Conservation (phyloP, 2,329 filamentous ascomycete species). For the Phaeosphaeriaceae sp. region DNA sequence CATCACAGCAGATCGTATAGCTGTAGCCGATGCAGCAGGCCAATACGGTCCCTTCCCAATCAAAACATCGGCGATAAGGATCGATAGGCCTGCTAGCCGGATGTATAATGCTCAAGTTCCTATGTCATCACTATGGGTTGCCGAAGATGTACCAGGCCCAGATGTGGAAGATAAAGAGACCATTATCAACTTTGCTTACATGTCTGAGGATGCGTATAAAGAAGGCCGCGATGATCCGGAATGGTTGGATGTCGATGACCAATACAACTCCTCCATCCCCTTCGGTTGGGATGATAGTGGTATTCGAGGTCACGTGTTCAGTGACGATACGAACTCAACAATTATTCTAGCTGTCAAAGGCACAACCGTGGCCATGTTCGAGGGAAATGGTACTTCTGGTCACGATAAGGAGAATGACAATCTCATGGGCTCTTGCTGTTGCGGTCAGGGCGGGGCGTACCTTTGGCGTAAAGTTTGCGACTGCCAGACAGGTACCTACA, state of each 20-base stretch:
- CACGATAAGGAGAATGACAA: slow-evolving; percentile 49
- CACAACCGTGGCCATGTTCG: slow-evolving; percentile 45
- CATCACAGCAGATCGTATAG: slow-evolving; percentile 31
- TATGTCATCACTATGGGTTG: slow-evolving; percentile 39
- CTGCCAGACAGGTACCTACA: slow-evolving; percentile 43
- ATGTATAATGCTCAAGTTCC: slow-evolving; percentile 28
- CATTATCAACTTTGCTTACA: slow-evolving; percentile 42
- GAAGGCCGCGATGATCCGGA: slow-evolving; percentile 39
- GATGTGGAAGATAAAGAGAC: slow-evolving; percentile 44
- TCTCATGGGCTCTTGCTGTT: slow-evolving; percentile 45
- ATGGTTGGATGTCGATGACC: slow-evolving; percentile 43
- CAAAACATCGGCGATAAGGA: slow-evolving; percentile 35
- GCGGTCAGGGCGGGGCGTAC: slow-evolving; percentile 44
- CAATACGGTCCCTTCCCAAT: slow-evolving; percentile 40
- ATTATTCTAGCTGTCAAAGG: slow-evolving; percentile 44
- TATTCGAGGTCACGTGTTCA: slow-evolving; percentile 46
- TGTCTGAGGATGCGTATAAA: slow-evolving; percentile 48
- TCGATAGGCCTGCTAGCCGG: slow-evolving; percentile 34
- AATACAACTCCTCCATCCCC: slow-evolving; percentile 39
- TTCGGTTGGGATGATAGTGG: slow-evolving; percentile 48
- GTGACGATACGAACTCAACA: slow-evolving; percentile 41
- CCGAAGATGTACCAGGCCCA: slow-evolving; percentile 38
- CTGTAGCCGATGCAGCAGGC: slow-evolving; percentile 26
- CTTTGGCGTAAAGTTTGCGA: slow-evolving; percentile 46
- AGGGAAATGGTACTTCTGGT: slow-evolving; percentile 44